A percentile compares a stretch with the other conserved stretches of the same genome.
Evolutionary conservation across 192 early-diverging fungal genomes (phyloP).

Genomic region (Coemansia sp.): DNA sequence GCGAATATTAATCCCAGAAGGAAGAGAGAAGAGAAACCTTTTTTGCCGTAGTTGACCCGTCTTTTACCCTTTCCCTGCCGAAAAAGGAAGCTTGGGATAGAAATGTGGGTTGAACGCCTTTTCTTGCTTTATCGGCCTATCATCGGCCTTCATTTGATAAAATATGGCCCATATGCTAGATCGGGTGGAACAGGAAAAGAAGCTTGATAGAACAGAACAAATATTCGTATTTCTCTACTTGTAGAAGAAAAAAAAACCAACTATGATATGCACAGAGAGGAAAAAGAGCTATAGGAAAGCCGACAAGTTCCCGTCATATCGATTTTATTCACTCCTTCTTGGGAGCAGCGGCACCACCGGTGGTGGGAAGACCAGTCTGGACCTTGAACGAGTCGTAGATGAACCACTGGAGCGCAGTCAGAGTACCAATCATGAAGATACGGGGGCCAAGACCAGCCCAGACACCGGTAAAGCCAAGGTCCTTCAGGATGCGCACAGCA

Average conservation of each 20-base stretch:
- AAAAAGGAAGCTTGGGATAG: too few relatives aligned
- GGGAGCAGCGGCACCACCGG: constrained; percentile 54
- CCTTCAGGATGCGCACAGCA: constrained; percentile 58
- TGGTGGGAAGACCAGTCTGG: constrained; percentile 66
- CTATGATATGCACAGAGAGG: background rate
- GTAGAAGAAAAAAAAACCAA: background rate
- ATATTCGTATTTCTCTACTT: background rate
- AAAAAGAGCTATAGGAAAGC: background rate
- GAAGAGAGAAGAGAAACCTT: too few relatives aligned
- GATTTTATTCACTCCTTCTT: constrained; percentile 48
- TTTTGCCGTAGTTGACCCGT: too few relatives aligned
- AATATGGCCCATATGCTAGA: background rate
- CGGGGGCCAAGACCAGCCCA: constrained; percentile 83
- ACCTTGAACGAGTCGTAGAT: constrained; percentile 85
- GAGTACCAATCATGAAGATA: constrained; percentile 90
- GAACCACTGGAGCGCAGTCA: constrained; percentile 84
- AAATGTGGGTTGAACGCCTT: too few relatives aligned
- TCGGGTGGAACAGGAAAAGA: background rate
- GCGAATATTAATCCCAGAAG: too few relatives aligned
- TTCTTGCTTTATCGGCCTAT: too few relatives aligned
- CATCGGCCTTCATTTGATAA: too few relatives aligned
- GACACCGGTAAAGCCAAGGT: constrained; percentile 64
- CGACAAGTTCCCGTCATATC: background rate
- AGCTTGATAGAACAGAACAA: background rate
- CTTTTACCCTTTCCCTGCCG: too few relatives aligned